Evolutionary conservation across 1,139 yeast species (phyloP).

Genomic region (Sugiyamaella novakii): DNA sequence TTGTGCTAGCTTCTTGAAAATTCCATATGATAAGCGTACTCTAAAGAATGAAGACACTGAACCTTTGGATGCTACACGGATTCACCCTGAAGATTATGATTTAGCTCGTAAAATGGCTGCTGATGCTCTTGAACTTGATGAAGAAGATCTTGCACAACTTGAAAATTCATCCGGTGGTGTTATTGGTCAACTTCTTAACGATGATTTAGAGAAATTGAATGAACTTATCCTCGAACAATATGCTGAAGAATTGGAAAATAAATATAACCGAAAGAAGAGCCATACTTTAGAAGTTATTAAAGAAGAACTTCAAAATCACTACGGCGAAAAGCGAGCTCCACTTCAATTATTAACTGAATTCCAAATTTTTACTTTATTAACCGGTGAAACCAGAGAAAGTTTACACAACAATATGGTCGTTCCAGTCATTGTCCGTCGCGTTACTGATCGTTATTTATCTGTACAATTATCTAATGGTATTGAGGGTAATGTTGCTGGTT

Average conservation of each 20-base stretch:
- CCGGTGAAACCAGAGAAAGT: constrained; percentile 78
- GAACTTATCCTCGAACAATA: constrained; percentile 88
- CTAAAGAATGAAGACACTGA: constrained; percentile 67
- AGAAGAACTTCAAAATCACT: constrained; percentile 83
- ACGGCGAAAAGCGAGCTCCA: constrained; percentile 77
- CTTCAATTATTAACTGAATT: constrained; percentile 66
- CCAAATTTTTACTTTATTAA: constrained; percentile 84
- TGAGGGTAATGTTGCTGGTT: constrained; percentile 68
- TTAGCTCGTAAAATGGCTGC: constrained; percentile 97
- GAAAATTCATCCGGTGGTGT: constrained; percentile 75
- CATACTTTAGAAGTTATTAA: constrained; percentile 85
- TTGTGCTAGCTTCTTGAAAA: constrained; percentile 85
- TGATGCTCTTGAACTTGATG: constrained; percentile 94
- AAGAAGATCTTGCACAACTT: constrained; percentile 83
- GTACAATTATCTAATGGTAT: constrained; percentile 77
- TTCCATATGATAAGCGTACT: constrained; percentile 62
- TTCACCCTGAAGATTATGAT: constrained; percentile 97
- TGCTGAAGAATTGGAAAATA: constrained; percentile 85
- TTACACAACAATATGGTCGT: constrained; percentile 72
- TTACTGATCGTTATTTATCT: constrained; percentile 51
- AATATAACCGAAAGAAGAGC: constrained; percentile 75
- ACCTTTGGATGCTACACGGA: constrained; percentile 88
- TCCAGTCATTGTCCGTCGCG: constrained; percentile 68
- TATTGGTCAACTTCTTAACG: constrained; percentile 75
- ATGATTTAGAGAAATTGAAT: constrained; percentile 82